Evolutionary conservation across 1,284 basidiomycete genomes (phyloP), one percentile per base, ranked within the genome.

Genomic region (Hemileia vastatrix): DNA sequence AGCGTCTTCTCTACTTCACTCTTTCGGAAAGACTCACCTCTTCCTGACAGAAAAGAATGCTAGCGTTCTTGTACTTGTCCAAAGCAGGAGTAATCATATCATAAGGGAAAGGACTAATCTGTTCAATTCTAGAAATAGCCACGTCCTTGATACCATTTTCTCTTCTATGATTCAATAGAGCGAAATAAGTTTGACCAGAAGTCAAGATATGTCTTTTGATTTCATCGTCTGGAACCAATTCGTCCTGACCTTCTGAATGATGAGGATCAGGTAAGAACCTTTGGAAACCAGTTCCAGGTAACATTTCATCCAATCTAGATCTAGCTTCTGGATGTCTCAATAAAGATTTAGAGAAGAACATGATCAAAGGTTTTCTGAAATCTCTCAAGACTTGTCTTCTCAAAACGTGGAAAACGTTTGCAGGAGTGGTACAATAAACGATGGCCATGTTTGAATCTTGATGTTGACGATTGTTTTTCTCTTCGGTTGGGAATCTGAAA

Each of bases 381-480:
- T 94, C 92, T 69, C 92, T 88, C 78, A 90, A 87, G 73, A 90
- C 89, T 78, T 96, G 92, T 68, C 91, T 85, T 77, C 92, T 87
- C 55, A 95, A 85, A 65, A 93, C 90, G 77, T 95, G 92, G 88
- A 64, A 65, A 50, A 24, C 44, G 18, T 51, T 53, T 6, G 56
- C 36, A 4, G 73, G 74, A 27, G 52, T 56, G 31, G 93, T 93
- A 18, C 90, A 87, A 79, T 97, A 97, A 44, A 95, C 90, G 68
- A 97, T 86, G 78, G 97, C 94, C 91, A 98, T 93, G 77, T 98
- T 99, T 78, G 91, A 94, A 77, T 99, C 95, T 80, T 98, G 95
- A 76, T 96, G 92, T 76, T 95, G 91, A 62, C 95, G 82, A 76
- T 93, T 89, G 68, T 93, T 80, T 81, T 94, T 93, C 77, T 95